These are phyloP conservation scores for Cyclocybe aegerita DNA, from an alignment of 768 basidiomycete genomes.

Conservation along the genomic window DNA sequence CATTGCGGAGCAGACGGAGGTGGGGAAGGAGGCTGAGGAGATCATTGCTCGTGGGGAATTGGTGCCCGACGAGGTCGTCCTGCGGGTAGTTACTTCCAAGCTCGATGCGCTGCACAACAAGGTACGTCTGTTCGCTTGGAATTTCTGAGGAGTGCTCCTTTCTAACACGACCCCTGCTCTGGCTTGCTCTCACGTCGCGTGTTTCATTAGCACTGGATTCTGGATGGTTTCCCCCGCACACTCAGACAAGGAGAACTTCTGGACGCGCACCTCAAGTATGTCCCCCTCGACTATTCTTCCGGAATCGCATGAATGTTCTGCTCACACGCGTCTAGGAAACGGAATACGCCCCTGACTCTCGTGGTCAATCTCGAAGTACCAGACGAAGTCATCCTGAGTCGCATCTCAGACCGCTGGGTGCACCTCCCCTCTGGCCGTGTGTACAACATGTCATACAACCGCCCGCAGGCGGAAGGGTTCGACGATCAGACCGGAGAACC, in stretches of 20 bases:
- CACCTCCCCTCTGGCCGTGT: slow-evolving; percentile 86
- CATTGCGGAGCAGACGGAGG: slow-evolving; percentile 69
- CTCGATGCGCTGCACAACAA: slow-evolving; percentile 65
- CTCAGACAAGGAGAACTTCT: slow-evolving; percentile 80
- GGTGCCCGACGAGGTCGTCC: slow-evolving; percentile 77
- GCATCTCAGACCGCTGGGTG: slow-evolving; percentile 90
- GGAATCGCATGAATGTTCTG: slow-evolving; percentile 1
- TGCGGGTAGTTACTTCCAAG: slow-evolving; percentile 73
- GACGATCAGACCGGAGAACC: slow-evolving; percentile 90
- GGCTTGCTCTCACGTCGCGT: slow-evolving; percentile 1
- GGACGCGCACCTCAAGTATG: slow-evolving; percentile 69
- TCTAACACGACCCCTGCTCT: neutral
- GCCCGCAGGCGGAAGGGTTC: slow-evolving; percentile 71
- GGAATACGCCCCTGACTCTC: slow-evolving; percentile 68
- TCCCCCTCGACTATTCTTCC: neutral
- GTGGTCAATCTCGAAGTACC: slow-evolving; percentile 89
- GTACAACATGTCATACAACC: slow-evolving; percentile 89
- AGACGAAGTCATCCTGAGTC: slow-evolving; percentile 78
- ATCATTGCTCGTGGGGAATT: slow-evolving; percentile 80
- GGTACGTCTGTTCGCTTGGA: slow-evolving; percentile 34
- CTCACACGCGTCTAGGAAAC: slow-evolving; percentile 40
- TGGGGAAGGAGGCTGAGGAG: slow-evolving; percentile 73
- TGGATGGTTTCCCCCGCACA: slow-evolving; percentile 93
- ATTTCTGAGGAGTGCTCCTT: neutral
- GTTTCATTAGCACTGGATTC: slow-evolving; percentile 73